These are phyloP conservation scores for Cystobasidium pallidum DNA, from an alignment of 1,284 basidiomycete species.

Conservation along the genomic window DNA sequence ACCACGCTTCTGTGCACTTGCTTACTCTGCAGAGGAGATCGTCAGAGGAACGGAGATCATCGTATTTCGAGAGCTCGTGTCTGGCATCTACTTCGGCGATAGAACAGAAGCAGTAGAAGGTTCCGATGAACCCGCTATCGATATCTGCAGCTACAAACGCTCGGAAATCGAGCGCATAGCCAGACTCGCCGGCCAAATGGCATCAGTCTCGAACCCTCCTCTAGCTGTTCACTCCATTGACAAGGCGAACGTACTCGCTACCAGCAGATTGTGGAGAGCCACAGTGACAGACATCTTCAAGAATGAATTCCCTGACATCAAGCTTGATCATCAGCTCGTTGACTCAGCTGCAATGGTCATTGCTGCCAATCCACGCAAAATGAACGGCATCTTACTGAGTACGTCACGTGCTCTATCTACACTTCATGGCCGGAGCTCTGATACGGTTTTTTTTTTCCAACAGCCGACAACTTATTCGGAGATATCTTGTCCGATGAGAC, in stretches of 20 bases:
- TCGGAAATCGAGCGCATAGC: conserved; percentile 92
- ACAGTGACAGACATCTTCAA: conserved; percentile 81
- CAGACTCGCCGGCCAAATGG: conserved; percentile 91
- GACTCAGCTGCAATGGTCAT: conserved; percentile 98
- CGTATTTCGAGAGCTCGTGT: conserved; percentile 84
- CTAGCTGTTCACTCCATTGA: conserved; percentile 90
- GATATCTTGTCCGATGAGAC: conserved; percentile 81
- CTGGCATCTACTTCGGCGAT: conserved; percentile 80
- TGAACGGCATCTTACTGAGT: conserved; percentile 90
- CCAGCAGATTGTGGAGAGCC: conserved; percentile 90
- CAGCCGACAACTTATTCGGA: conserved; percentile 88
- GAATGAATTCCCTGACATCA: conserved; percentile 82
- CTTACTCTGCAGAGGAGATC: conserved; percentile 35
- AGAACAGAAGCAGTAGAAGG: conserved; percentile 73
- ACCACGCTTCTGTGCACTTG: conserved; percentile 58
- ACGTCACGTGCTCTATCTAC: conserved; percentile 10
- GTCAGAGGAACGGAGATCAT: conserved; percentile 69
- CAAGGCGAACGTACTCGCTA: conserved; percentile 98
- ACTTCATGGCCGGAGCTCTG: not conserved
- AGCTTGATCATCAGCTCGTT: conserved; percentile 82
- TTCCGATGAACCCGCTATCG: conserved; percentile 60
- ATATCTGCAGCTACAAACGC: conserved; percentile 87
- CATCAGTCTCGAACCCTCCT: conserved; percentile 79
- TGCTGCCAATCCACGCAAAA: conserved; percentile 85
- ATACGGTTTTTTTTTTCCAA: not conserved